These are phyloP conservation scores for Talaromyces sp. DNA, from an alignment of 2,329 filamentous ascomycete species.

Conservation along the genomic window DNA sequence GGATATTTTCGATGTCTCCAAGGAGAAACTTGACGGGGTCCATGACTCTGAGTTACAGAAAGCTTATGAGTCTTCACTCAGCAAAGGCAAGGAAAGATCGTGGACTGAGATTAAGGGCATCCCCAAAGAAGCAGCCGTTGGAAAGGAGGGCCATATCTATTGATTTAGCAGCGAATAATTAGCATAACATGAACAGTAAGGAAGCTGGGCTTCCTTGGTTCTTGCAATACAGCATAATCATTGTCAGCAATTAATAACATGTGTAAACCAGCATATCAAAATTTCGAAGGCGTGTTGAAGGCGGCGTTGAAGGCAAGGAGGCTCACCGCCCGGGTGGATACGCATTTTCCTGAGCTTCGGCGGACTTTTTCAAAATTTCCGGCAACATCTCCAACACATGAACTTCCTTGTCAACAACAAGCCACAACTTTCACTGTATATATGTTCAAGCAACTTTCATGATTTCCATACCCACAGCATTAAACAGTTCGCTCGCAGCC, in stretches of 20 bases:
- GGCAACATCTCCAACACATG: neutral
- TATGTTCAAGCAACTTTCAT: conserved; percentile 6
- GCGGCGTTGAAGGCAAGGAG: conserved; percentile 10
- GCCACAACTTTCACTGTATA: neutral
- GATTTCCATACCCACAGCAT: neutral
- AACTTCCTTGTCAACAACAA: neutral
- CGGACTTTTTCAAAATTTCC: conserved; percentile 14
- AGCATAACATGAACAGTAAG: neutral
- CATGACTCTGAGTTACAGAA: conserved; percentile 18
- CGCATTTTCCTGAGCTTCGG: conserved; percentile 1
- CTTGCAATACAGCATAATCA: neutral
- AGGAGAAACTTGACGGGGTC: conserved; percentile 24
- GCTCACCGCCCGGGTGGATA: conserved; percentile 6
- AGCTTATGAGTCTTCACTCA: conserved; percentile 15
- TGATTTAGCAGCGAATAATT: conserved; percentile 20
- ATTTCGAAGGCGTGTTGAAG: neutral
- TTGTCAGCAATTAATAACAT: neutral
- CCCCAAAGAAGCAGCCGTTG: conserved; percentile 50
- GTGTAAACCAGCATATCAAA: neutral
- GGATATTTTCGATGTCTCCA: conserved; percentile 80
- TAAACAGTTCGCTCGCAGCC: neutral
- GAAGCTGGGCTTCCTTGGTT: neutral
- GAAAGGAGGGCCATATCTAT: conserved; percentile 40
- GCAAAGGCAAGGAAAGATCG: conserved; percentile 24
- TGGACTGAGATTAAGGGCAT: conserved; percentile 60